A percentile compares a stretch with the other conserved stretches of the same genome.
Evolutionary conservation across 2,329 filamentous ascomycete genomes (phyloP).

Genomic region (Arachnopeziza araneosa): DNA sequence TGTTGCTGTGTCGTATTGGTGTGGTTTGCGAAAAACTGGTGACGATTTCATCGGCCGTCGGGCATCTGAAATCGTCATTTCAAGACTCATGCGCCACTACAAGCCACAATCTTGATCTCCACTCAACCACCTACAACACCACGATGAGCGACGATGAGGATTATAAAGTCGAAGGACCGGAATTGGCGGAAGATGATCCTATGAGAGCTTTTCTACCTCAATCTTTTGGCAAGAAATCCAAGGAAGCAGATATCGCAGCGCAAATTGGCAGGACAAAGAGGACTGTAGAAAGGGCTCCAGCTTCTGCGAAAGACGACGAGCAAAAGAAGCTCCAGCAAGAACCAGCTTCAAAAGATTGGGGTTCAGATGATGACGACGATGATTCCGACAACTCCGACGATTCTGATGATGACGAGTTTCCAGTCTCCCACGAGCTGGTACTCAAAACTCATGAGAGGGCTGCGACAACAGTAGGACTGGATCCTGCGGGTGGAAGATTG

Average conservation of each 20-base stretch:
- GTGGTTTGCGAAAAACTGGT: neutral
- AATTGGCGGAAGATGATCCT: constrained; percentile 57
- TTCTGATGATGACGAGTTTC: constrained; percentile 77
- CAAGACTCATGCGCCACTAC: neutral
- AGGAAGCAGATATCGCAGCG: constrained; percentile 65
- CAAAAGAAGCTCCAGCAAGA: constrained; percentile 26
- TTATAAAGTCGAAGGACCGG: constrained; percentile 49
- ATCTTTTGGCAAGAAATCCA: constrained; percentile 78
- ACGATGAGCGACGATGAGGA: constrained; percentile 58
- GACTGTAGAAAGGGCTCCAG: constrained; percentile 33
- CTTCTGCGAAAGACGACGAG: constrained; percentile 19
- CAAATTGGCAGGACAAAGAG: constrained; percentile 79
- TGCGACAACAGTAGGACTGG: constrained; percentile 77
- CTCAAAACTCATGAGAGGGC: constrained; percentile 89
- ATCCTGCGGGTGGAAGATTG: constrained; percentile 77
- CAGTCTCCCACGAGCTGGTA: constrained; percentile 86
- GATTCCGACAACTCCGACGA: constrained; percentile 54
- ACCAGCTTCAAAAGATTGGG: constrained; percentile 32
- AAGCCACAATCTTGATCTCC: neutral
- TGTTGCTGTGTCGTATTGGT: neutral
- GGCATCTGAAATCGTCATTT: neutral
- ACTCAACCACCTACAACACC: neutral
- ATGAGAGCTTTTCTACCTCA: constrained; percentile 73
- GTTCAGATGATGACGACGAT: constrained; percentile 40
- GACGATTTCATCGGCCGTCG: neutral